Evolutionary conservation across 2,329 filamentous ascomycete species (phyloP), one percentile per base, ranked within the genome.

Genomic region (Venturia aucupariae): DNA sequence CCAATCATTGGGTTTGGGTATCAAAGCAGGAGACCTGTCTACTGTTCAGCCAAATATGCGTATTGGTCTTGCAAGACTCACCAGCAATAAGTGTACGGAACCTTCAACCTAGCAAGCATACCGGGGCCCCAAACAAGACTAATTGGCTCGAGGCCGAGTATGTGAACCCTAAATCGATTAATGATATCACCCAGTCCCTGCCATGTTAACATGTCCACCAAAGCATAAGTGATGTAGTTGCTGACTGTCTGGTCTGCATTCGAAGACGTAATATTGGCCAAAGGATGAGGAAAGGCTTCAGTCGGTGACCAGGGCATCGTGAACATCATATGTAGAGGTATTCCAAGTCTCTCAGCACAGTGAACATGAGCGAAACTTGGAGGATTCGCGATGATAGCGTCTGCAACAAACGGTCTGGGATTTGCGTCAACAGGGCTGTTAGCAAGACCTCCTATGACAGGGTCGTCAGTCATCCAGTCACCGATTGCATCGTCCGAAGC

Each of bases 171-270:
- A 69, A 92, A 91, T 35, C 84, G 79, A 70, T 93, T 93, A 68
- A 93, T 83, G 35, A 93, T 76, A 72, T 92, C 90, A 2, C 90
- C 90, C 0, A 93, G 79, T 0, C 81, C 79, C 69, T 81, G 79
- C 79, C 79, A 82, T 22, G 79, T 81, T 79, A 93, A 90, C 84
- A 90, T 88, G 72, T 93, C 90, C 1, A 93, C 88, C 42, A 93
- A 76, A 0, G 88, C 86, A 71, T 92, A 94, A 1, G 85, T 88
- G 72, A 93, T 90, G 71, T 90, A 91, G 73, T 93, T 94, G 15
- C 87, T 85, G 71, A 90, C 90, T 24, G 84, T 85, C 1, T 83
- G 80, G 69, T 92, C 88, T 10, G 90, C 83, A 67, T 90, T 90
- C 19, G 82, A 85, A 66, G 82, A 82, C 70, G 87, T 89, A 73